These are phyloP conservation scores for Penicillium verhagenii DNA, from an alignment of 495 filamentous ascomycete species.

Conservation along the genomic window DNA sequence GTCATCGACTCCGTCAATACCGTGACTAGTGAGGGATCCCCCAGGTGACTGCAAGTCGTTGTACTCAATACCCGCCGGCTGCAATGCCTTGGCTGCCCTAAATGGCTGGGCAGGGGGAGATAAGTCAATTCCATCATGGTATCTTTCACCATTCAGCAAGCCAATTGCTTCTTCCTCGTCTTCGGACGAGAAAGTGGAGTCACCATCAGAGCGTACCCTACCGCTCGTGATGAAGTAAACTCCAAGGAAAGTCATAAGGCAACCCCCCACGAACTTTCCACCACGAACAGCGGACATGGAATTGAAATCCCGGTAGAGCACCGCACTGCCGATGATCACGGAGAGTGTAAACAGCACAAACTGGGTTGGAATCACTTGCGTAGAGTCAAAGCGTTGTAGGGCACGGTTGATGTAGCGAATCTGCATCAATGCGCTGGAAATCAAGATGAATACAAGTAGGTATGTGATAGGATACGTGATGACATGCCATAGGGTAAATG, in stretches of 20 bases:
- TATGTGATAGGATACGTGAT: conserved; percentile 93
- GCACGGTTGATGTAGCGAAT: conserved; percentile 95
- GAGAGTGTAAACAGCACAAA: conserved; percentile 96
- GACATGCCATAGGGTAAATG: conserved; percentile 79
- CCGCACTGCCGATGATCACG: conserved; percentile 89
- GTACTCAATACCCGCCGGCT: conserved; percentile 17
- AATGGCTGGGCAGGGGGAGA: conserved; percentile 26
- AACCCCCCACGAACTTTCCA: conserved; percentile 84
- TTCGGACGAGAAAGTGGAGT: conserved; percentile 45
- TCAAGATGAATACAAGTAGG: conserved; percentile 69
- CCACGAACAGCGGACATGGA: conserved; percentile 66
- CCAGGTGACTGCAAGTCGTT: conserved; percentile 27
- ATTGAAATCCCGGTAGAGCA: conserved; percentile 93
- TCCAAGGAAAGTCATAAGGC: conserved; percentile 85
- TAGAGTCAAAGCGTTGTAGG: conserved; percentile 91
- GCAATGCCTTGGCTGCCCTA: conserved; percentile 18
- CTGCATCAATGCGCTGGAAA: conserved; percentile 87
- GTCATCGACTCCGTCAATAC: conserved; percentile 37
- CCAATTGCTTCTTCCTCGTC: conserved; percentile 52
- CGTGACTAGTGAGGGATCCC: conserved; percentile 35
- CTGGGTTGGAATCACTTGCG: conserved; percentile 94
- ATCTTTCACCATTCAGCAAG: conserved; percentile 42
- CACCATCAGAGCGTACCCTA: conserved; percentile 42
- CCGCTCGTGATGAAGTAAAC: conserved; percentile 88
- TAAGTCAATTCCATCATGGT: conserved; percentile 39